A percentile compares a stretch with the other conserved stretches of the same genome.
Conservation (phyloP, 2,329 filamentous ascomycete genomes). For the Aureobasidium sp. region DNA sequence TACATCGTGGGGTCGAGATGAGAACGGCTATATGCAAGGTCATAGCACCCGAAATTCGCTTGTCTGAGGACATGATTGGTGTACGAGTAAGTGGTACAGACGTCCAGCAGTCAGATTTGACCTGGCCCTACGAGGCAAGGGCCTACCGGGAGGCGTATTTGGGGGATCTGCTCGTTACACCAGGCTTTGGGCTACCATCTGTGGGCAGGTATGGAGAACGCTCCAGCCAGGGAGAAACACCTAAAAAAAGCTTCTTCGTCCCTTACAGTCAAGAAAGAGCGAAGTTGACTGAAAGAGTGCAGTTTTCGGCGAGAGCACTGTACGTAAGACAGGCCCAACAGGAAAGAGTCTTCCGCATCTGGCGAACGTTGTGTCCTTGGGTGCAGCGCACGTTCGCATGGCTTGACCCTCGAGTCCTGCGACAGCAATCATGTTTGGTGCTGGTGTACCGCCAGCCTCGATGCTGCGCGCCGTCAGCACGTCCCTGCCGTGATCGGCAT, state of each 20-base stretch:
- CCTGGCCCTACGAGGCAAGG: slow-evolving; percentile 6
- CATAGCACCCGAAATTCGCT: slow-evolving; percentile 1
- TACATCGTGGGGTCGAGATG: slow-evolving; percentile 1
- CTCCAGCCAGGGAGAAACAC: background rate
- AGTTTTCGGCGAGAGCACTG: background rate
- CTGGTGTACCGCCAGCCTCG: slow-evolving; percentile 1
- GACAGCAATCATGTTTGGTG: slow-evolving; percentile 1
- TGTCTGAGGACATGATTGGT: background rate
- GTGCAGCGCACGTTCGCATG: background rate
- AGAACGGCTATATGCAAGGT: slow-evolving; percentile 7
- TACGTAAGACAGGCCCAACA: background rate
- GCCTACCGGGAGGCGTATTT: background rate
- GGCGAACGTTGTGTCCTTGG: background rate
- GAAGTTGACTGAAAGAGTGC: background rate
- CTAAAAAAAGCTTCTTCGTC: background rate
- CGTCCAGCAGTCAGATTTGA: background rate
- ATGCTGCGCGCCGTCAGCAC: background rate
- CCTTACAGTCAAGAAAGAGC: background rate
- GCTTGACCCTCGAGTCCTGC: background rate
- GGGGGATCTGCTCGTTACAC: slow-evolving; percentile 11
- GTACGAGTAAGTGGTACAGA: background rate
- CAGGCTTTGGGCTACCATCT: background rate
- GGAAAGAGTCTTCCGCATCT: background rate
- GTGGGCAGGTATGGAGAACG: background rate
- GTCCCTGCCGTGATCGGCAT: background rate